Evolutionary conservation across 768 basidiomycete genomes (phyloP), one percentile per base, ranked within the genome.

Genomic region (Tricholoma sp.): DNA sequence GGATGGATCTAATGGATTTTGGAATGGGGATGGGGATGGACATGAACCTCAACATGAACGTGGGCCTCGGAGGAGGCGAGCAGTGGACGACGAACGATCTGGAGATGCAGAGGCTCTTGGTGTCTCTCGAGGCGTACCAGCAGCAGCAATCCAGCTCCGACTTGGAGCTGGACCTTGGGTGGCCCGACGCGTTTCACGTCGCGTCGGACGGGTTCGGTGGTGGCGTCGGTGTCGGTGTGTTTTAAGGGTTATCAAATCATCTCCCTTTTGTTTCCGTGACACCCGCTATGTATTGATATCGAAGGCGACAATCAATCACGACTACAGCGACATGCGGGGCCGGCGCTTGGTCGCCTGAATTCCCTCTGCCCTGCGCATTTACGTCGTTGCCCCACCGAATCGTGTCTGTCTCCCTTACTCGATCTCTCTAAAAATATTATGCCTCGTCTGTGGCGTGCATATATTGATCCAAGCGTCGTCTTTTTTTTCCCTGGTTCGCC

Each of bases 41-140:
- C 20, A 34, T 57, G 41, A 55, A 50, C 6, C 33, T 59, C 15
- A 54, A 36, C 48, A 54, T 57, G 45, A 42, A 42, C 8, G n/a
- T 37, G 13, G 37, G 13, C 37, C 3, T 24, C 5, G 56, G 44
- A 13, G n/a, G 47, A 34, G 52, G 48, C 28, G 47, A 50, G 20
- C 42, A 45, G 10, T 58, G n/a, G 52, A 9, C 33, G 18, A 17
- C 24, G 28, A 55, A 12, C 57, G 60, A 59, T 59, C 57, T 52
- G 55, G 65, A 58, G 58, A 57, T 62, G 63, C 57, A 60, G 59
- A 58, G 58, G 49, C 63, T 59, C 28, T 62, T 60, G 15, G 65
- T 52, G 56, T 57, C 50, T 54, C 56, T 60, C 17, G 57, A 60
- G 39, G 13, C 48, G 8, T 33, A 55, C 15, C 51, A 51, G 11